Base-by-base conservation (phyloP, 176 grass and related monocot species). In the Triticum monococcum region DNA sequence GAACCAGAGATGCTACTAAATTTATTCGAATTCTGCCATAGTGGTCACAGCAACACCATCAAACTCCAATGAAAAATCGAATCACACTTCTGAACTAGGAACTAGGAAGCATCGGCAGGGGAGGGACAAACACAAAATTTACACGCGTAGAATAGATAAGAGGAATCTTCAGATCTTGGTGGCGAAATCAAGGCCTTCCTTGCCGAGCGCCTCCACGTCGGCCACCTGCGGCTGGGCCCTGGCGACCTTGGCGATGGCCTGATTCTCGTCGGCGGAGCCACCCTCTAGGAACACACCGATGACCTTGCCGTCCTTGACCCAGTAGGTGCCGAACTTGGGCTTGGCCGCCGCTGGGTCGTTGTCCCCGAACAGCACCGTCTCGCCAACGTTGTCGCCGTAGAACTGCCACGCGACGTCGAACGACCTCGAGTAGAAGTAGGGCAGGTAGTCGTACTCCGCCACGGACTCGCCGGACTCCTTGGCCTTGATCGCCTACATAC, bases 381-480 rank as follows among this genome's bases (percentile, higher is more conserved):
- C 96, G 54, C 96, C 96, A 46, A 91, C 90, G 74, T 95, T 98
- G 81, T 98, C 93, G 18, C 96, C 96, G 32, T 98, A 98, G 87
- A 98, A 98, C 81, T 98, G 96, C 96, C 96, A 98, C 30, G 93
- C 88, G 4, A 95, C 20, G 78, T 95, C 91, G 23, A 98, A 98
- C 3, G 96, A 86, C 50, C 96, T 88, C 40, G 96, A 98, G 73
- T 98, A 98, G 90, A 95, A 98, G 85, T 89, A 98, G 1, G 96
- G 96, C 45, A 98, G 86, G 78, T 98, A 98, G 66, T 92, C 96
- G 62, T 98, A 98, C 46, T 95, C 88, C 11, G 92, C 70, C 8
- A 95, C 79, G 1, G 74, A 72, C 67, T 98, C 88, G 17, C 91
- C 96, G 22, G 92, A 86, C 88, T 98, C 96, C 75, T 92, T 92